Conservation (phyloP, 2,329 filamentous ascomycete genomes). For the Pestalotiopsis sp. region DNA sequence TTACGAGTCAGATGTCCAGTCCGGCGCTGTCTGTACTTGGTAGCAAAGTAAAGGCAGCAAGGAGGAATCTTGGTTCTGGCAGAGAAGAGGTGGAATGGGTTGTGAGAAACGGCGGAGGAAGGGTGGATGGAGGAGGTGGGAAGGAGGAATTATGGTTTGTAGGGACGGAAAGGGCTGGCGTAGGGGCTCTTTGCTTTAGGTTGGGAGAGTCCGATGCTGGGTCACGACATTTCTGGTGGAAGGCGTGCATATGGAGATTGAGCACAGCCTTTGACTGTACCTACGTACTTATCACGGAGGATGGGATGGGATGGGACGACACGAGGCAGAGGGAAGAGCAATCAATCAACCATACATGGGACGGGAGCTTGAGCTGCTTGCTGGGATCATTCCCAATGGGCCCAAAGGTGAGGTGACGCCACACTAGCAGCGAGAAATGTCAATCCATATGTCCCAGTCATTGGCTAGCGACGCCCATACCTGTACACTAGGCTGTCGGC, state of each 20-base stretch:
- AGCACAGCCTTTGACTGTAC: not conserved
- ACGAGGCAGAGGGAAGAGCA: not conserved
- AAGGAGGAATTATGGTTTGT: not conserved
- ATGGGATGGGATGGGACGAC: not conserved
- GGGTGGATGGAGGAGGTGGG: not conserved
- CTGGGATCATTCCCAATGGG: not conserved
- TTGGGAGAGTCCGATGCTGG: not conserved
- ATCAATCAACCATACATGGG: not conserved
- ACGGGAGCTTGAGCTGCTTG: not conserved
- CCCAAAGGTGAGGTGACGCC: not conserved
- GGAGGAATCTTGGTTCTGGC: not conserved
- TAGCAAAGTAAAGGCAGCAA: not conserved
- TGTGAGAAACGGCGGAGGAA: not conserved
- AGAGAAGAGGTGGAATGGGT: not conserved
- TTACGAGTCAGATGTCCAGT: not conserved
- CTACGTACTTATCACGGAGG: not conserved
- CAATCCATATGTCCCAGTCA: not conserved
- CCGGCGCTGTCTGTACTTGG: not conserved
- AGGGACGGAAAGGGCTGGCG: not conserved
- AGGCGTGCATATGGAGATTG: not conserved
- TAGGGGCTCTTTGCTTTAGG: constrained; percentile 5
- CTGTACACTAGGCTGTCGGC: not conserved
- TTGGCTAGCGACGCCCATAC: not conserved
- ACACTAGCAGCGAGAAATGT: not conserved
- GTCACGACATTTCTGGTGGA: constrained; percentile 1